Percentiles rank a stretch among this genome's conserved stretches.
Conservation (phyloP, 2,329 filamentous ascomycete species). For the Leptographium galeiforme region DNA sequence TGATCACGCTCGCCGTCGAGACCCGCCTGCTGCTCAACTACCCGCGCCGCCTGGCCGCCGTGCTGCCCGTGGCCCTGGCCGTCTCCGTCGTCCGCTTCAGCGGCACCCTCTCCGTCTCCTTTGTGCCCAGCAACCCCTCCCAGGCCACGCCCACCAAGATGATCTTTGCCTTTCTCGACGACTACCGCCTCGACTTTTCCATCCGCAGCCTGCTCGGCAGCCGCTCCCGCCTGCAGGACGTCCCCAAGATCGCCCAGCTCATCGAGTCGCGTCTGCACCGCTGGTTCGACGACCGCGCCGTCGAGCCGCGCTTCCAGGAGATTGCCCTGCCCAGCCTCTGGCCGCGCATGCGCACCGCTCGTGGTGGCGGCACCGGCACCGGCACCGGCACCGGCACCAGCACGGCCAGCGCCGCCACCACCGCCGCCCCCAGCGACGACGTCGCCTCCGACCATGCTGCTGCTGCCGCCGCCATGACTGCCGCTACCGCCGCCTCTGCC, state of each 20-base stretch:
- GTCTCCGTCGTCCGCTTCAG: slow-evolving; percentile 91
- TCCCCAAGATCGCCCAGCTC: slow-evolving; percentile 77
- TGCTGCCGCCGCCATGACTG: neutral
- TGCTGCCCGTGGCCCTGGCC: slow-evolving; percentile 80
- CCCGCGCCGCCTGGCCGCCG: slow-evolving; percentile 75
- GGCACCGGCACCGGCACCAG: slow-evolving; percentile 22
- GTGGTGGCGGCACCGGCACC: slow-evolving; percentile 37
- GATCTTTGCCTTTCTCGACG: slow-evolving; percentile 85
- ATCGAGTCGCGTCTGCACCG: slow-evolving; percentile 67
- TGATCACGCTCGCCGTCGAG: slow-evolving; percentile 87
- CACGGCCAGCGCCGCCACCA: neutral
- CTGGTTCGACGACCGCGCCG: slow-evolving; percentile 79
- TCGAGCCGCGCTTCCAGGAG: slow-evolving; percentile 77
- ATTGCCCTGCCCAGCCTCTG: slow-evolving; percentile 72
- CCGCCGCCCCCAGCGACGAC: slow-evolving; percentile 5
- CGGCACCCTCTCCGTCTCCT: slow-evolving; percentile 84
- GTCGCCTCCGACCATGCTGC: neutral
- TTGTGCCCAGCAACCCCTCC: slow-evolving; percentile 63
- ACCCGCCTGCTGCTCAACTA: slow-evolving; percentile 92
- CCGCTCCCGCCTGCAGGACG: slow-evolving; percentile 67
- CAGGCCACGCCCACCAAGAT: slow-evolving; percentile 72
- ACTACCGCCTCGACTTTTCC: slow-evolving; percentile 73
- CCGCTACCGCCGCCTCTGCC: neutral
- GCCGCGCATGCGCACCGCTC: slow-evolving; percentile 73
- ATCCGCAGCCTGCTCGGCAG: slow-evolving; percentile 69